Conservation (phyloP, 345 rosid genomes). For the Citrus maxima region DNA sequence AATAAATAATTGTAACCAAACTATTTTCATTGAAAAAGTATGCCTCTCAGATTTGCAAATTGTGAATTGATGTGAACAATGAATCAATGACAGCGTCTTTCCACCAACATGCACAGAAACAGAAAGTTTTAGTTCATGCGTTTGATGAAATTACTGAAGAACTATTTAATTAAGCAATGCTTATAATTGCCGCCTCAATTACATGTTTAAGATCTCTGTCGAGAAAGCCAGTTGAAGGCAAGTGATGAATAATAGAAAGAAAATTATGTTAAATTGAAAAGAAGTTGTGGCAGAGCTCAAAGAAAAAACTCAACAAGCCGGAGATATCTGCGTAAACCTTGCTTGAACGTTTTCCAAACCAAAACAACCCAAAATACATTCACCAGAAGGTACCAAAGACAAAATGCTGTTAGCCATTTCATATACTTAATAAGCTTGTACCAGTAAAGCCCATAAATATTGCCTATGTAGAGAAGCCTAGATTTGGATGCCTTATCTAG, state of each 20-base stretch:
- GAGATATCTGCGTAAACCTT: too few relatives aligned
- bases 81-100: background rate
- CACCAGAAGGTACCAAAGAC: too few relatives aligned
- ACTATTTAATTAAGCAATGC: background rate
- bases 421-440: background rate
- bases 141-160: background rate
- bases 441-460: background rate
- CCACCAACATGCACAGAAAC: background rate
- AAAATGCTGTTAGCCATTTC: too few relatives aligned
- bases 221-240: background rate
- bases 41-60: too few relatives aligned
- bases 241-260: too few relatives aligned
- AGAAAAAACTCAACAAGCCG: background rate
- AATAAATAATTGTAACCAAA: background rate
- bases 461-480: background rate
- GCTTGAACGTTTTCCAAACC: too few relatives aligned
- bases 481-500: background rate
- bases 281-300: background rate
- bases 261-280: background rate
- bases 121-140: background rate
- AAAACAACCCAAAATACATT: too few relatives aligned
- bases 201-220: background rate
- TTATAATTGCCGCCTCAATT: background rate
- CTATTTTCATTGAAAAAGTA: background rate
- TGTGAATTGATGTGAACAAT: too few relatives aligned